Evolutionary conservation across 352 stramenopile species (phyloP), one percentile per base, ranked within the genome.

Genomic region (Discostella stelligera): DNA sequence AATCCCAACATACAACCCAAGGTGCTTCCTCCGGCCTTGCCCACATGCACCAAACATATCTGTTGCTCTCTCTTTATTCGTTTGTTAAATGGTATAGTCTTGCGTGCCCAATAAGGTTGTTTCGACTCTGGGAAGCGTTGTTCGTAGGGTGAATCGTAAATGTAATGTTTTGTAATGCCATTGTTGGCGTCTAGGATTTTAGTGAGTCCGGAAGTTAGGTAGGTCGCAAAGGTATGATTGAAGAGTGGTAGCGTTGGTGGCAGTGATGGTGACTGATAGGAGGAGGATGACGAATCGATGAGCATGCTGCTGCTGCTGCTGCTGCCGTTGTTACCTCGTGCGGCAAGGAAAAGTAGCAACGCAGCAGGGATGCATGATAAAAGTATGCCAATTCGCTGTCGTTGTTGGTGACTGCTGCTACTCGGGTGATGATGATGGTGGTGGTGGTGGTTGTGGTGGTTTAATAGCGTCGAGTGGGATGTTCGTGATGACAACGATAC

Each of bases 11-110:
- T 64, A 56, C 74, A 82, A 23, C 74, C 74, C 20, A 82, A 46
- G 53, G 59, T 20, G 55, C 25, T 77, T 4, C 74, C 74, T 18
- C 74, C 74, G 37, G 74, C 63, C 65, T 82, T 82, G n/a, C 74
- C 74, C 2, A 82, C 74, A 46, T 82, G 74, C 11, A 74, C 63
- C 8, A 82, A 76, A 48, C 74, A 82, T 61, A 74, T 67, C 58
- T 80, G 73, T 30, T 76, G 68, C 21, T 68, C 52, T 11, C 7
- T 18, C 3, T 66, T 32, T 27, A 74, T 67, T 3, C 71, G 25
- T 30, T 64, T 66, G 25, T 80, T 80, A 39, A 60, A 71, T 49
- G 73, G 73, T 25, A 80, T 72, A 37, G 20, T 66, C 52, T 80
- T 80, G 41, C 27, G 55, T 18, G 44, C 30, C 60, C 73, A 68